A percentile compares a stretch with the other conserved stretches of the same genome.
Evolutionary conservation across 805 yeast species (phyloP).

Genomic region (Hyphopichia homilentoma): DNA sequence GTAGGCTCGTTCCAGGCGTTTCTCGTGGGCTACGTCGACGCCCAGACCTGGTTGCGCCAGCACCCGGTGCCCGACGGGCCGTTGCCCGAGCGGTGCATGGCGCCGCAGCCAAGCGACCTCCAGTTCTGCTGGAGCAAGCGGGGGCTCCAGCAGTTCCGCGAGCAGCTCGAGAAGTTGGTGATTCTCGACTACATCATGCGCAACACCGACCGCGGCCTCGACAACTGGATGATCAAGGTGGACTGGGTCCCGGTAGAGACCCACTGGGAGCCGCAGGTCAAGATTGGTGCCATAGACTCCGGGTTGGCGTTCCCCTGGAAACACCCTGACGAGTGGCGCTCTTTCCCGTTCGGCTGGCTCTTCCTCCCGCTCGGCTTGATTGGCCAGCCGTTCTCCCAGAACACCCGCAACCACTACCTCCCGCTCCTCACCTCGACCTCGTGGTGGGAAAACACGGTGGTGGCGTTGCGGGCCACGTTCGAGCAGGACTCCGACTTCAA

Average conservation of each 20-base stretch:
- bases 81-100: conserved; percentile 18
- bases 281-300: conserved; percentile 71
- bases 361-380: conserved; percentile 60
- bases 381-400: conserved; percentile 61
- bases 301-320: conserved; percentile 79
- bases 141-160: conserved; percentile 47
- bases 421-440: conserved; percentile 53
- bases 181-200: conserved; percentile 69
- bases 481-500: conserved; percentile 58
- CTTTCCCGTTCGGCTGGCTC: conserved; percentile 78
- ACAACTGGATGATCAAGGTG: conserved; percentile 72
- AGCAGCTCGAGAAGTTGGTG: conserved; percentile 65
- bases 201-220: conserved; percentile 71
- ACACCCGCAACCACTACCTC: conserved; percentile 53
- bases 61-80: conserved; percentile 50
- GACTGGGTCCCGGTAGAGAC: conserved; percentile 32
- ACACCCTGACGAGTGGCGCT: conserved; percentile 78
- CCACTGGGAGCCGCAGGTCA: conserved; percentile 36
- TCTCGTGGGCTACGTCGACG: conserved; percentile 54
- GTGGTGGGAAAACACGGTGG: conserved; percentile 69
- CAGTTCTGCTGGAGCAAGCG: conserved; percentile 53
- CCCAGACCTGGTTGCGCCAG: conserved; percentile 52
- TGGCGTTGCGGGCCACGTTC: conserved; percentile 45
- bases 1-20: conserved; percentile 69
- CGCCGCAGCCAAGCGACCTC: conserved; percentile 10